phyloP scores from a whole-genome alignment of 148 eudicot species.

The Limonium bicolor region DNA sequence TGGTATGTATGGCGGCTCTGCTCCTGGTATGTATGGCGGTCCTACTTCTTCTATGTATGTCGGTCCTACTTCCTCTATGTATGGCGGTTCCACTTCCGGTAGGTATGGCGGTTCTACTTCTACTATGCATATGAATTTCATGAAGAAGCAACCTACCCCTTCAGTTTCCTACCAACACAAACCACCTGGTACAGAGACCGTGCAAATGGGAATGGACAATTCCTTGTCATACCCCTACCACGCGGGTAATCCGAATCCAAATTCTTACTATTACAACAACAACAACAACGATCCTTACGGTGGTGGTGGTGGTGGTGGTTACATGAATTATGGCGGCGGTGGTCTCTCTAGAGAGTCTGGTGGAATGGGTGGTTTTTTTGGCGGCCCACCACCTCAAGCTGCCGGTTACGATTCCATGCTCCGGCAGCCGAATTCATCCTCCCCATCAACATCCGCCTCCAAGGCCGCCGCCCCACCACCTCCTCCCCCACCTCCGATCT shows the following conservation, averaged over 20 bases:
- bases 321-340: conserved; percentile 20
- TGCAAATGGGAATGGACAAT: conserved; percentile 34
- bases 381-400: conserved; percentile 12
- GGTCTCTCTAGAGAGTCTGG: conserved; percentile 11
- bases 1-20: not conserved
- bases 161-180: conserved; percentile 55
- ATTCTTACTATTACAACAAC: conserved; percentile 9
- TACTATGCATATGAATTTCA: conserved; percentile 39
- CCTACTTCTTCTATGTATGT: conserved; percentile 4
- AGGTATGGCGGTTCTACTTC: conserved; percentile 16
- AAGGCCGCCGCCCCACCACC: conserved; percentile 29
- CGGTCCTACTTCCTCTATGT: conserved; percentile 4
- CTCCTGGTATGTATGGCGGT: conserved; percentile 4
- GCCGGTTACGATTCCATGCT: not conserved
- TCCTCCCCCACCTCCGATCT: conserved; percentile 70
- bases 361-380: conserved; percentile 14
- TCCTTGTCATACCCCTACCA: conserved; percentile 21
- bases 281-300: conserved; percentile 7
- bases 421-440: not conserved
- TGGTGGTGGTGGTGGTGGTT: conserved; percentile 11
- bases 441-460: conserved; percentile 10
- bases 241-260: conserved; percentile 14
- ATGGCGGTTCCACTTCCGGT: conserved; percentile 4
- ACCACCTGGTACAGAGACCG: conserved; percentile 30
- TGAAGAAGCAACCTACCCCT: conserved; percentile 53